phyloP scores from a whole-genome alignment of 106 monocot genomes.

The Iris macrosiphon region DNA sequence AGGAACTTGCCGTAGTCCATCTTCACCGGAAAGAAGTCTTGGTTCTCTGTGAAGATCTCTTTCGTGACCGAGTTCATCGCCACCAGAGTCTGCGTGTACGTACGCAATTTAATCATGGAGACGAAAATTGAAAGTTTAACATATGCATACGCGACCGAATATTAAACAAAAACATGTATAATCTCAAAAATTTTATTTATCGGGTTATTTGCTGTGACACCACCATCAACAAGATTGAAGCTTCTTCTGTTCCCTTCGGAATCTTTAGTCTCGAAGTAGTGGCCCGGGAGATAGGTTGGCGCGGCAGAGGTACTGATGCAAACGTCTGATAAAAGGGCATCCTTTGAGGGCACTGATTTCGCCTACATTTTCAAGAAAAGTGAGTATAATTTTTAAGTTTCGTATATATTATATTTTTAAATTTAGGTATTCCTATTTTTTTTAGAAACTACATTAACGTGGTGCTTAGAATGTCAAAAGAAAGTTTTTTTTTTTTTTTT shows the following conservation, averaged over 20 bases:
- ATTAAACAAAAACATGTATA: neutral
- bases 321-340: conserved; percentile 38
- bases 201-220: conserved; percentile 27
- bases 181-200: no score
- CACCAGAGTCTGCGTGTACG: conserved; percentile 34
- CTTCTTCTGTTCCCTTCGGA: neutral
- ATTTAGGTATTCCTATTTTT: no score
- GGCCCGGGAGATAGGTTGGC: conserved; percentile 24
- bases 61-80: conserved; percentile 41
- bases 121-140: neutral
- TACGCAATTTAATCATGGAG: no score
- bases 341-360: conserved; percentile 1
- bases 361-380: conserved; percentile 17
- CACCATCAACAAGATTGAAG: conserved; percentile 24
- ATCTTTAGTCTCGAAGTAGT: conserved; percentile 19
- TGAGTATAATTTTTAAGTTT: no score
- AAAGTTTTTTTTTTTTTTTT: no score
- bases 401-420: no score
- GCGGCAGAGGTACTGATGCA: conserved; percentile 45
- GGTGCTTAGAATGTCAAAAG: no score
- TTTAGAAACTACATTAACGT: no score
- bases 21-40: conserved; percentile 30
- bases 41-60: conserved; percentile 21
- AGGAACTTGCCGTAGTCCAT: conserved; percentile 45
- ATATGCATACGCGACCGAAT: neutral